These are phyloP conservation scores for Penicillium sp. DNA, from an alignment of 2,329 filamentous ascomycete species.

Conservation along the genomic window DNA sequence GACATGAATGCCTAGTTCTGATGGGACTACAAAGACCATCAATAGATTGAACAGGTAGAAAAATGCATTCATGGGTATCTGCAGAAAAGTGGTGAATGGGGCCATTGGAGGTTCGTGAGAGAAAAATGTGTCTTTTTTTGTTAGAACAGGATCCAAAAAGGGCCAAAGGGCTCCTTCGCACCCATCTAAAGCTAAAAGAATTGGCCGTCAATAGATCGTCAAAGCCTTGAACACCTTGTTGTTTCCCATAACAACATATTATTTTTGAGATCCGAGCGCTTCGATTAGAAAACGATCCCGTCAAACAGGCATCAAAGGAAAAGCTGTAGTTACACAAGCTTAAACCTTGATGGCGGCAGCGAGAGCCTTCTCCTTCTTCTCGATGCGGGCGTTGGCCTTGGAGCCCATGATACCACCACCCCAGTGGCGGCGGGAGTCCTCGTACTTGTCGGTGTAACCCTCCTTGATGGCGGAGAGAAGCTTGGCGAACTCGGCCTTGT, in stretches of 20 bases:
- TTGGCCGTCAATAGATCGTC: constrained; percentile 30
- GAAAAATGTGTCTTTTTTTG: constrained; percentile 24
- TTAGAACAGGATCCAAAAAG: constrained; percentile 28
- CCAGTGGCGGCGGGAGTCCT: constrained; percentile 89
- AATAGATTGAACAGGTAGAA: constrained; percentile 22
- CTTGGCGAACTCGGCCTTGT: constrained; percentile 98
- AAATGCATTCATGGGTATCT: constrained; percentile 45
- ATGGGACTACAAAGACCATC: constrained; percentile 12
- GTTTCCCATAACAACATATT: constrained; percentile 21
- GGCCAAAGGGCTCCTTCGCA: constrained; percentile 23
- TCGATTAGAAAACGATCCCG: constrained; percentile 25
- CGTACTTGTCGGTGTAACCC: constrained; percentile 93
- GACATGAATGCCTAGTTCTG: constrained; percentile 25
- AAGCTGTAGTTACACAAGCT: constrained; percentile 30
- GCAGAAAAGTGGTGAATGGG: constrained; percentile 33
- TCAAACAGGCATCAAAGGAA: constrained; percentile 23
- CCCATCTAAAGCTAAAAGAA: constrained; percentile 36
- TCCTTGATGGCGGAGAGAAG: constrained; percentile 96
- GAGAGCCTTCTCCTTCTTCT: constrained; percentile 92
- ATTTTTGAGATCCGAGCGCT: constrained; percentile 20
- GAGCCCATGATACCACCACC: constrained; percentile 99
- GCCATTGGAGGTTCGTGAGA: constrained; percentile 23
- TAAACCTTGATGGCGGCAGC: constrained; percentile 99
- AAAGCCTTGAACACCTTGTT: constrained; percentile 26
- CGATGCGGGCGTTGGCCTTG: constrained; percentile 76